These are phyloP conservation scores for Porphyrellus cyaneotinctus DNA, from an alignment of 768 basidiomycete genomes.

Conservation along the genomic window DNA sequence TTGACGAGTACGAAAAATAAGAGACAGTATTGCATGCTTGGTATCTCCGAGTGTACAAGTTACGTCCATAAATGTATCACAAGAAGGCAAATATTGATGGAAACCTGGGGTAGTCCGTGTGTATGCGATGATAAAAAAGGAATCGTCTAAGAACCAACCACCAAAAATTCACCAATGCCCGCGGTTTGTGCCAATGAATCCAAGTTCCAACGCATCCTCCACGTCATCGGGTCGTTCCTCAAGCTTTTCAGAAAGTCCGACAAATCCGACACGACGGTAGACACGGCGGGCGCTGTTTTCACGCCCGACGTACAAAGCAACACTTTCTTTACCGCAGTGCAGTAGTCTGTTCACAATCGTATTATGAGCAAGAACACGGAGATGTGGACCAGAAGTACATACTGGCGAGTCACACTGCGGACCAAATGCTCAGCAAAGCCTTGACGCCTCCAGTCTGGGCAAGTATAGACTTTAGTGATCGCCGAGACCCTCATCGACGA, in stretches of 20 bases:
- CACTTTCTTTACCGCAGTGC: slow-evolving; percentile 41
- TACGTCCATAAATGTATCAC: background rate
- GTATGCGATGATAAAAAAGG: background rate
- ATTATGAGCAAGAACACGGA: background rate
- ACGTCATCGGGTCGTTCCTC: slow-evolving; percentile 35
- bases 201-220: slow-evolving; percentile 52
- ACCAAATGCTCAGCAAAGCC: slow-evolving; percentile 54
- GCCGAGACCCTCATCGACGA: slow-evolving; percentile 45
- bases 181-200: slow-evolving; percentile 43
- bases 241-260: slow-evolving; percentile 37
- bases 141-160: background rate
- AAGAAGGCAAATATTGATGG: background rate
- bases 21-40: no score
- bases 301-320: slow-evolving; percentile 53
- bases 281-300: slow-evolving; percentile 48
- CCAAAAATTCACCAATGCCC: slow-evolving; percentile 49
- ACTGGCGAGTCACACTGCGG: slow-evolving; percentile 42
- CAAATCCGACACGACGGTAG: slow-evolving; percentile 53
- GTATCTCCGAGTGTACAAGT: background rate
- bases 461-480: slow-evolving; percentile 58
- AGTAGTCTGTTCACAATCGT: slow-evolving; percentile 30
- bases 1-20: background rate
- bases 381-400: slow-evolving; percentile 15
- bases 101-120: background rate
- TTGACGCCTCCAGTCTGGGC: slow-evolving; percentile 38